Conservation (phyloP, 2,329 filamentous ascomycete species). For the Westerdykella aurantiaca region DNA sequence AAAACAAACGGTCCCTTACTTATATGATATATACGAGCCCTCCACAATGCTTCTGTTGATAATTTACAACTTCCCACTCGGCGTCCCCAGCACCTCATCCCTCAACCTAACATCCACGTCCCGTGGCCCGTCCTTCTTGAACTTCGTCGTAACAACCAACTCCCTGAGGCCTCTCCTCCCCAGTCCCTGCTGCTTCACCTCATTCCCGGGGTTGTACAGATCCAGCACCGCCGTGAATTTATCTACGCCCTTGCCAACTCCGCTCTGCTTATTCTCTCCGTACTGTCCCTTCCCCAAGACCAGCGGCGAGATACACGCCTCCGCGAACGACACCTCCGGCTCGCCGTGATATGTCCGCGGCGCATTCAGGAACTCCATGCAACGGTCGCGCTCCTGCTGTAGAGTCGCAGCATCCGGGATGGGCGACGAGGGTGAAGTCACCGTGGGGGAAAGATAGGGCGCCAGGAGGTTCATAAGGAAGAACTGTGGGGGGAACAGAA, state of each 20-base stretch:
- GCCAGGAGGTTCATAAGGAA: constrained; percentile 61
- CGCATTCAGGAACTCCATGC: constrained; percentile 49
- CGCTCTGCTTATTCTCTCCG: constrained; percentile 25
- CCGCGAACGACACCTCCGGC: constrained; percentile 38
- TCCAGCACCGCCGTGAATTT: constrained; percentile 50
- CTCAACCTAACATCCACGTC: constrained; percentile 48
- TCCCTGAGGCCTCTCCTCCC: constrained; percentile 49
- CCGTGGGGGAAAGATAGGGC: constrained; percentile 44
- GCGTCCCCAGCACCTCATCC: constrained; percentile 41
- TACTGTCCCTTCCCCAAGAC: constrained; percentile 38
- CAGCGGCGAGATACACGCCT: constrained; percentile 40
- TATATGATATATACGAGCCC: too few relatives aligned
- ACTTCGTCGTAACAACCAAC: constrained; percentile 53
- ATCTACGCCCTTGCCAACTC: constrained; percentile 26
- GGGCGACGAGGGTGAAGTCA: constrained; percentile 18
- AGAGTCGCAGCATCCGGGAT: constrained; percentile 35
- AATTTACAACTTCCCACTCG: constrained; percentile 4
- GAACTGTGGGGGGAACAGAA: constrained; percentile 86
- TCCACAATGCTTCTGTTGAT: background rate
- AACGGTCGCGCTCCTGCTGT: constrained; percentile 27
- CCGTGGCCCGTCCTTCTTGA: constrained; percentile 52
- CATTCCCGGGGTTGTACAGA: constrained; percentile 51
- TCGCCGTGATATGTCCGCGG: constrained; percentile 35
- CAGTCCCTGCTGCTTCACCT: constrained; percentile 47
- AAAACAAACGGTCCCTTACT: too few relatives aligned